Evolutionary conservation across 768 basidiomycete genomes (phyloP).

Genomic region (Lactifluus pinguis): DNA sequence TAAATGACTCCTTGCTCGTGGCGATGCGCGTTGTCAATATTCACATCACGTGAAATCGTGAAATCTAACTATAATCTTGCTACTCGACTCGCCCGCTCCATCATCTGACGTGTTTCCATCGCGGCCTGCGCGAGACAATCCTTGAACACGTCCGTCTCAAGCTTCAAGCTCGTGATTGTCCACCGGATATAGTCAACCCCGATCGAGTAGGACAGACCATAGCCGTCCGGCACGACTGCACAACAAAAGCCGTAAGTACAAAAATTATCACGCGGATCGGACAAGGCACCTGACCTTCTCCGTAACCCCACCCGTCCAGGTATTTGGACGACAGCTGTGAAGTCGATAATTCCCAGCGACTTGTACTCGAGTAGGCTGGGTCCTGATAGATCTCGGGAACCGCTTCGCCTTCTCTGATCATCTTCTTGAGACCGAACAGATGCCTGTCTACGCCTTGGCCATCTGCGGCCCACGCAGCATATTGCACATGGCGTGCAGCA

Average conservation of each 20-base stretch:
- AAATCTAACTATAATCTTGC: neutral
- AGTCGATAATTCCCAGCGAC: slow-evolving; percentile 91
- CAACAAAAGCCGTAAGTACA: neutral
- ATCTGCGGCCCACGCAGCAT: slow-evolving; percentile 85
- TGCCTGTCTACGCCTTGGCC: slow-evolving; percentile 94
- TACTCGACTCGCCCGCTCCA: slow-evolving; percentile 45
- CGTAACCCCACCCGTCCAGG: slow-evolving; percentile 96
- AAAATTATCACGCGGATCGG: neutral
- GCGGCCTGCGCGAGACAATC: slow-evolving; percentile 77
- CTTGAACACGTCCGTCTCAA: slow-evolving; percentile 42
- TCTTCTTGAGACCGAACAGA: slow-evolving; percentile 85
- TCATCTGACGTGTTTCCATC: slow-evolving; percentile 64
- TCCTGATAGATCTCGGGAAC: slow-evolving; percentile 72
- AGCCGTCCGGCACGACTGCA: slow-evolving; percentile 83
- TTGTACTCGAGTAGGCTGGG: slow-evolving; percentile 54
- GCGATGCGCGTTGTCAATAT: too few species aligned
- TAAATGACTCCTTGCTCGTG: too few species aligned
- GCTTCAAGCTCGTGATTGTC: slow-evolving; percentile 76
- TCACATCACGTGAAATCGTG: neutral
- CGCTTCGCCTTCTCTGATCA: slow-evolving; percentile 62
- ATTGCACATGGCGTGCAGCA: slow-evolving; percentile 74
- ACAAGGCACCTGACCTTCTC: slow-evolving; percentile 57
- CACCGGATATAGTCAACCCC: slow-evolving; percentile 78
- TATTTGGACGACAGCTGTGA: slow-evolving; percentile 74
- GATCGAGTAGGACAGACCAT: slow-evolving; percentile 86